phyloP scores from a whole-genome alignment of 768 basidiomycete genomes.

The Naganishia kalamii region DNA sequence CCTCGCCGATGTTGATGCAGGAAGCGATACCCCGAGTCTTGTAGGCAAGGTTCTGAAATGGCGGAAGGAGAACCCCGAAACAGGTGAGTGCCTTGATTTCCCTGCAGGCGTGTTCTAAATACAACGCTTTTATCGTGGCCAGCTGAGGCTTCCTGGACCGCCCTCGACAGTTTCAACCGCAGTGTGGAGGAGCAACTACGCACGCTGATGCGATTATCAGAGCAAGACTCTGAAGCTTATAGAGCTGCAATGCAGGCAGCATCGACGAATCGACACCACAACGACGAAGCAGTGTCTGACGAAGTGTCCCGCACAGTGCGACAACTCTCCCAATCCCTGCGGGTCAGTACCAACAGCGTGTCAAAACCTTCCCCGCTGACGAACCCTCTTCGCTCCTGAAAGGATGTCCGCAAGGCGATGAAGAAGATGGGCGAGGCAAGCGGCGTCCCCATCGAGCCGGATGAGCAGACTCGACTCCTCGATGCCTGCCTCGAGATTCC shows the following conservation, averaged over 20 bases:
- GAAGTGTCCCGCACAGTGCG: not conserved
- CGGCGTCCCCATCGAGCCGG: conserved; percentile 82
- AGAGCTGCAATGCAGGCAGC: not conserved
- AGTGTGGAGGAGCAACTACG: conserved; percentile 25
- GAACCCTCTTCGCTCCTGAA: not conserved
- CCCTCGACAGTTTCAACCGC: conserved; percentile 28
- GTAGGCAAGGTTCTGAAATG: conserved; percentile 86
- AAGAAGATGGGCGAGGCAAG: conserved; percentile 71
- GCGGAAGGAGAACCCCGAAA: conserved; percentile 60
- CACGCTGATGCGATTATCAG: conserved; percentile 25
- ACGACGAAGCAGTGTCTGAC: too few species aligned
- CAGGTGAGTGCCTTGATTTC: conserved; percentile 41
- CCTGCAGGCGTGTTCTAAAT: not conserved
- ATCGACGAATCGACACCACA: not conserved
- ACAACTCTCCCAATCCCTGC: not conserved
- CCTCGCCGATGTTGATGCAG: conserved; percentile 91
- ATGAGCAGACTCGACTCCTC: conserved; percentile 74
- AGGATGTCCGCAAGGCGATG: conserved; percentile 76
- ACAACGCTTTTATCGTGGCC: not conserved
- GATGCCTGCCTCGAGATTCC: conserved; percentile 65
- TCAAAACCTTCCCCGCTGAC: not conserved
- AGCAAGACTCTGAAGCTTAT: conserved; percentile 25
- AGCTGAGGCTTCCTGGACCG: conserved; percentile 24
- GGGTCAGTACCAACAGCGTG: not conserved
- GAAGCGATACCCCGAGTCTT: conserved; percentile 89